Evolutionary conservation across 2,329 filamentous ascomycete genomes (phyloP), one percentile per base, ranked within the genome.

Genomic region (Exophiala sideris): DNA sequence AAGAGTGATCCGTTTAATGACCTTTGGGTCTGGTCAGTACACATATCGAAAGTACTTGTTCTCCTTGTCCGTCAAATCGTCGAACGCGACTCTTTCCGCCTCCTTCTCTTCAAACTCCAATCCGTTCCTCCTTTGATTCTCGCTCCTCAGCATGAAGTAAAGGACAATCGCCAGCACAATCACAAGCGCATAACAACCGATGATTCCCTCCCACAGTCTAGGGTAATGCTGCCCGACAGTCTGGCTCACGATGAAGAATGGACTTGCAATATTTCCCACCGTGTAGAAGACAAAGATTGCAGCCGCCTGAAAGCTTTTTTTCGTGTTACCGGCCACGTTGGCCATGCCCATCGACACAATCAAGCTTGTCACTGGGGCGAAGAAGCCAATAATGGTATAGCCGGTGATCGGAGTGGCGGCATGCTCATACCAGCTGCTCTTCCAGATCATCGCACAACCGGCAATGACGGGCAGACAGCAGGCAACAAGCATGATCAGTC

Each of bases 271-370:
- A 62, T 90, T 90, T 1, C 87, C 82, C 5, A 90, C 83, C 51
- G 85, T 88, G 65, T 90, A 90, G 0, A 85, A 86, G 0, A 88
- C 85, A 58, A 90, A 91, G 1, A 88, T 85, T 0, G 84, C 83
- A 0, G 84, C 83, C 0, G 87, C 85, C 77, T 87, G 89, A 63
- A 87, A 84, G 59, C 83, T 87, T 75, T 90, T 90, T 73, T 91
- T 91, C 0, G 87, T 90, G 20, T 87, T 80, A 0, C 88, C 87
- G 0, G 87, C 86, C 0, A 90, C 85, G 60, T 91, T 91, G 9
- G 81, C 80, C 76, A 81, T 81, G 0, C 79, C 80, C 2, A 83
- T 65, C 0, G 75, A 76, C 39, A 84, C 81, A 2, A 79, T 77
- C n/a, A 82, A 72, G 40, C 81, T 85, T 0, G 88, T 86, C 0